Conservation (phyloP, 768 basidiomycete genomes). For the Exsudoporus frostii region DNA sequence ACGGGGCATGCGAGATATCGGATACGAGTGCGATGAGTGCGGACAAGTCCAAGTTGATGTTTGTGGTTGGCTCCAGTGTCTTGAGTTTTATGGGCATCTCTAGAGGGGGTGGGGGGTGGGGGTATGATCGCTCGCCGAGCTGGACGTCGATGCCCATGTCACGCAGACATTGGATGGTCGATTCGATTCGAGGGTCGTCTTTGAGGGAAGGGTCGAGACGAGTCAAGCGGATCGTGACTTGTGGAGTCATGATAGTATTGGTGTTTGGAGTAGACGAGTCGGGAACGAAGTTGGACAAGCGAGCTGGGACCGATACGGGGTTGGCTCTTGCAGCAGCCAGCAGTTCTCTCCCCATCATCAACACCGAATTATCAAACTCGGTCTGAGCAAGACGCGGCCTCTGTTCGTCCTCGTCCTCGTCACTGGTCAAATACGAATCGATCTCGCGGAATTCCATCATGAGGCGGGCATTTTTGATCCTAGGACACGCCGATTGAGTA, state of each 20-base stretch:
- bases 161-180: constrained; percentile 54
- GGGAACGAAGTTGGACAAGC: not conserved
- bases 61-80: constrained; percentile 45
- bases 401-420: constrained; percentile 43
- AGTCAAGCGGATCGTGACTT: constrained; percentile 63
- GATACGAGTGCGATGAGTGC: constrained; percentile 81
- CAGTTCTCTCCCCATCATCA: constrained; percentile 68
- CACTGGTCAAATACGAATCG: constrained; percentile 69
- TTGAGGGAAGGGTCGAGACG: constrained; percentile 50
- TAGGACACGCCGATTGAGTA: constrained; percentile 27
- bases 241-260: constrained; percentile 32
- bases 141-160: constrained; percentile 65
- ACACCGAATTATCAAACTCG: constrained; percentile 68
- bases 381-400: constrained; percentile 44
- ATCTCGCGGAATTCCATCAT: constrained; percentile 80
- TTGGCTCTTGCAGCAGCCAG: constrained; percentile 61
- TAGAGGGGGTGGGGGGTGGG: not conserved
- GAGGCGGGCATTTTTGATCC: constrained; percentile 74
- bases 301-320: constrained; percentile 35
- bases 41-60: constrained; percentile 81
- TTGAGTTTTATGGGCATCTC: not conserved
- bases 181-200: constrained; percentile 54
- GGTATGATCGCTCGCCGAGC: constrained; percentile 53
- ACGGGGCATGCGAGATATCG: constrained; percentile 70
- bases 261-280: constrained; percentile 5